Base-by-base conservation (phyloP, 2,329 filamentous ascomycete genomes). In the Geosmithia flava region DNA sequence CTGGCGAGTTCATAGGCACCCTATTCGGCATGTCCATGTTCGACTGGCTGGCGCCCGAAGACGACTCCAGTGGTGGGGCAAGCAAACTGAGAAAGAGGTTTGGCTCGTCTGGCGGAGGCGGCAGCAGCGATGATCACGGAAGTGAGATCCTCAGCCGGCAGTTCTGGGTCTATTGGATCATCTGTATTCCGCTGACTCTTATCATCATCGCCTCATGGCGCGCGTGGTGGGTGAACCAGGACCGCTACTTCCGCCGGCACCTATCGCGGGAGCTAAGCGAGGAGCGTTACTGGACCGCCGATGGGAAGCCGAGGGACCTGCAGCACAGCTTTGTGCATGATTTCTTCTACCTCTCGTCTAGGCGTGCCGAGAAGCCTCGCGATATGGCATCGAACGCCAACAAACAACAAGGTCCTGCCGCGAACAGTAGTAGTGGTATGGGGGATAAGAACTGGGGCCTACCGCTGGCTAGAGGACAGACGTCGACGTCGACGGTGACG, bases 21-120 rank as follows among this genome's bases (percentile, higher is more conserved):
- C 58, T 72, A 2, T 71, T 72, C 51, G 69, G 68, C 45, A 68
- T 70, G 58, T 67, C 66, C 44, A 69, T 72, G 64, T 72, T 72
- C 51, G 65, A 71, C 54, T 70, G 67, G 65, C 58, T 66, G n/a
- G 63, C 62, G 1, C 57, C 56, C 1, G 56, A 60, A n/a, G 54
- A 62, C 27, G 65, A 67, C 47, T 11, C 33, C 33, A 16, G 15
- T 37, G 13, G 33, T 37, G 33, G n/a, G 49, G 27, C 10, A 51
- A 44, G 52, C 48, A n/a, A 47, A n/a, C 17, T 46, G 37, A n/a
- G 33, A 6, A 37, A 37, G 15, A 11, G 33, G 15, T 37, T 7
- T 16, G 17, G 39, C 41, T 17, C 47, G 23, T 29, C 30, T 23
- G 11, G 23, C 15, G 27, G 42, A 11, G 20, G 46, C n/a, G 29